Evolutionary conservation across 2,329 filamentous ascomycete species (phyloP).

Genomic region (Clonostachys rosea): DNA sequence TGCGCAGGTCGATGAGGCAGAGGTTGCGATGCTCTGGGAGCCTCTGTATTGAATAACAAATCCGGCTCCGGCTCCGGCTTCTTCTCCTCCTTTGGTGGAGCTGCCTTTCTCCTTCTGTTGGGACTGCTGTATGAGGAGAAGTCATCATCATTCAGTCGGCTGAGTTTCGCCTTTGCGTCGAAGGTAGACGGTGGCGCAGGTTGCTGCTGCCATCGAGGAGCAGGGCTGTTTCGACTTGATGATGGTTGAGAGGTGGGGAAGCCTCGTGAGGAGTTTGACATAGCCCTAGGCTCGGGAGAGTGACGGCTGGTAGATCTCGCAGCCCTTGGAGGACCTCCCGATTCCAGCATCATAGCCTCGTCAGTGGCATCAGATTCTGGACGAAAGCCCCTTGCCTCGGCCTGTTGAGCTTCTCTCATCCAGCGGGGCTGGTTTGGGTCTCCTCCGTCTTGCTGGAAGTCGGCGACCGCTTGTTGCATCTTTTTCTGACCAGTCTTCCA

Average conservation of each 20-base stretch:
- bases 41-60: constrained; percentile 51
- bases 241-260: constrained; percentile 43
- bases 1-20: constrained; percentile 30
- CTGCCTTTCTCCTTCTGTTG: constrained; percentile 66
- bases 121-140: constrained; percentile 86
- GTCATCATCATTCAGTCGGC: constrained; percentile 74
- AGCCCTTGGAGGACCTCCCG: constrained; percentile 50
- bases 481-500: constrained; percentile 96
- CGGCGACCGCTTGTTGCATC: constrained; percentile 85
- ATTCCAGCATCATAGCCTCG: constrained; percentile 77
- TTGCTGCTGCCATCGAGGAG: constrained; percentile 57
- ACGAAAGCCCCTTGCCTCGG: constrained; percentile 1
- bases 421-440: constrained; percentile 86
- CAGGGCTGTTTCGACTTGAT: constrained; percentile 35
- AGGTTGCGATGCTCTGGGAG: constrained; percentile 24
- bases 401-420: constrained; percentile 73
- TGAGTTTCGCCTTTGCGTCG: constrained; percentile 51
- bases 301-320: constrained; percentile 5
- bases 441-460: constrained; percentile 62
- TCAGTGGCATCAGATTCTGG: constrained; percentile 43
- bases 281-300: constrained; percentile 10
- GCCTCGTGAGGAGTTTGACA: constrained; percentile 34
- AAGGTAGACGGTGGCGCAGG: constrained; percentile 26
- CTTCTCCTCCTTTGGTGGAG: constrained; percentile 40
- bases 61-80: constrained; percentile 46